Percentiles rank a stretch among this genome's conserved stretches.
phyloP scores from a whole-genome alignment of 2,329 filamentous ascomycete genomes.

The Calycina herbarum region DNA sequence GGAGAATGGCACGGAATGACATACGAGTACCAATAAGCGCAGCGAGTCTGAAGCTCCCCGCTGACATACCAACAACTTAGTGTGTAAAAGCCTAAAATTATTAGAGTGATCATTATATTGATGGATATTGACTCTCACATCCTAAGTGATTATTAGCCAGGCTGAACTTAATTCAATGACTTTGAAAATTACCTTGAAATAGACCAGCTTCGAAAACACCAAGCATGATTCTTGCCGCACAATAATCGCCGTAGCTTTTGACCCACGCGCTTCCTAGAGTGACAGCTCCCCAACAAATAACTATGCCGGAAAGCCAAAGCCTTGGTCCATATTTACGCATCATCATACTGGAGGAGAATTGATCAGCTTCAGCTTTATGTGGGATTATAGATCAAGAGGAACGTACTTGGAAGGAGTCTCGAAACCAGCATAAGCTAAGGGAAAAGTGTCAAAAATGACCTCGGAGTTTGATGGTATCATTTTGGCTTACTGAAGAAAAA shows the following conservation, averaged over 20 bases:
- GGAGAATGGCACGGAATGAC: too few relatives aligned
- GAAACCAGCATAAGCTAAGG: neutral
- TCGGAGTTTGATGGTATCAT: neutral
- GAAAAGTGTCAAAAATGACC: neutral
- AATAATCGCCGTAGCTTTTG: slow-evolving; percentile 13
- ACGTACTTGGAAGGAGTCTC: neutral
- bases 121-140: too few relatives aligned
- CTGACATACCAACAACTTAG: neutral
- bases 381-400: neutral
- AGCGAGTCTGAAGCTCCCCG: neutral
- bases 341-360: slow-evolving; percentile 9
- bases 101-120: neutral
- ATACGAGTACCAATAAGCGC: neutral
- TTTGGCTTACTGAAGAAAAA: slow-evolving; percentile 16
- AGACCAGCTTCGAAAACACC: slow-evolving; percentile 17
- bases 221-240: slow-evolving; percentile 14
- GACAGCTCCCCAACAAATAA: slow-evolving; percentile 15
- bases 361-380: neutral
- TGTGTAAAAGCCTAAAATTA: neutral
- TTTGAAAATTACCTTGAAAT: slow-evolving; percentile 10
- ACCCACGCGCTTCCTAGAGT: slow-evolving; percentile 18
- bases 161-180: neutral
- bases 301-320: slow-evolving; percentile 12
- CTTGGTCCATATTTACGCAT: slow-evolving; percentile 13
- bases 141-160: too few relatives aligned